These are phyloP conservation scores for Trypethelium eluteriae DNA, from an alignment of 495 filamentous ascomycete species.

Conservation along the genomic window DNA sequence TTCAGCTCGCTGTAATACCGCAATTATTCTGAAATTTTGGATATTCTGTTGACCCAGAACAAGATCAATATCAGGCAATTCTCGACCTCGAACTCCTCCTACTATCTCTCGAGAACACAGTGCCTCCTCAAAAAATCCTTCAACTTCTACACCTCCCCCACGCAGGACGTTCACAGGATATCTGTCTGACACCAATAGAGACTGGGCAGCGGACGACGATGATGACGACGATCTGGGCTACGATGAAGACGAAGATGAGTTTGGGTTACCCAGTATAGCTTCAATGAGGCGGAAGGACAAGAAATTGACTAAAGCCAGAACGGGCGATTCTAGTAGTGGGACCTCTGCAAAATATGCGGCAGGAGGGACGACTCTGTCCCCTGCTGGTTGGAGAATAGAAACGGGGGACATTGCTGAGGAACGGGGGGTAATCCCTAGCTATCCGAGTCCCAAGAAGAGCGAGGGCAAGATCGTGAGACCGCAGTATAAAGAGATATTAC, in stretches of 20 bases:
- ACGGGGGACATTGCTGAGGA: slow-evolving; percentile 89
- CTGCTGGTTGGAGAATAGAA: slow-evolving; percentile 49
- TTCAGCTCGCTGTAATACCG: slow-evolving; percentile 60
- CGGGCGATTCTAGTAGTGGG: not conserved
- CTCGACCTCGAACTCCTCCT: slow-evolving; percentile 57
- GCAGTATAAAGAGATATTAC: slow-evolving; percentile 93
- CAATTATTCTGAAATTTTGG: not conserved
- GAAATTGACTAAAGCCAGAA: slow-evolving; percentile 29
- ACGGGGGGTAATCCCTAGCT: slow-evolving; percentile 68
- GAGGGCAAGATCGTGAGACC: slow-evolving; percentile 93
- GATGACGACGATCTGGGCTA: slow-evolving; percentile 49
- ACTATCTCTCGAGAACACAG: slow-evolving; percentile 42
- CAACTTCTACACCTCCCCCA: slow-evolving; percentile 46
- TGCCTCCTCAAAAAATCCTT: slow-evolving; percentile 37
- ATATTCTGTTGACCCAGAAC: slow-evolving; percentile 11
- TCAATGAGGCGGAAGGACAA: slow-evolving; percentile 71
- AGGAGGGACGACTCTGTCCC: slow-evolving; percentile 19
- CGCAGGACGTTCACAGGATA: slow-evolving; percentile 67
- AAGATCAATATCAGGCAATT: slow-evolving; percentile 49
- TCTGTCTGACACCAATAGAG: slow-evolving; percentile 63
- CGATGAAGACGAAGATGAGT: slow-evolving; percentile 87
- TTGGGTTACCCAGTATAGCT: slow-evolving; percentile 81
- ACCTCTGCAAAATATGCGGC: slow-evolving; percentile 28
- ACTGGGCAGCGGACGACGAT: slow-evolving; percentile 68
- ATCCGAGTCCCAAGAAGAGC: slow-evolving; percentile 75